phyloP scores from a whole-genome alignment of 2,329 filamentous ascomycete genomes.

The Trichoderma hamatum region DNA sequence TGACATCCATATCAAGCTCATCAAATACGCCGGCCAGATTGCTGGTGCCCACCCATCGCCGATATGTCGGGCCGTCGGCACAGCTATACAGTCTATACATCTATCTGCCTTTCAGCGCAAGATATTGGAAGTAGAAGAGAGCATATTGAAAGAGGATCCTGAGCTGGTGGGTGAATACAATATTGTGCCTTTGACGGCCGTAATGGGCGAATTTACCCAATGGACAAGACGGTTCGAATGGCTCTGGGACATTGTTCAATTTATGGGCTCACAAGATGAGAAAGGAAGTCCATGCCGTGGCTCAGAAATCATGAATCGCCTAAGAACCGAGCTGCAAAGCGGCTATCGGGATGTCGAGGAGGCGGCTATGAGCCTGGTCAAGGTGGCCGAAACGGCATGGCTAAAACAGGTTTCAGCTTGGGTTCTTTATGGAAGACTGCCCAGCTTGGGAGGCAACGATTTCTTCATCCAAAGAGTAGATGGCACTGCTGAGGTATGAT shows the following conservation, averaged over 20 bases:
- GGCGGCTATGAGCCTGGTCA: slow-evolving; percentile 72
- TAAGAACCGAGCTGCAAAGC: slow-evolving; percentile 78
- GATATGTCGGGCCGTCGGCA: slow-evolving; percentile 85
- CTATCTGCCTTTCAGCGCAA: slow-evolving; percentile 80
- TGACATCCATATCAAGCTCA: slow-evolving; percentile 73
- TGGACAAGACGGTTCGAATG: slow-evolving; percentile 87
- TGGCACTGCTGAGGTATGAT: slow-evolving; percentile 46
- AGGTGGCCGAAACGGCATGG: slow-evolving; percentile 85
- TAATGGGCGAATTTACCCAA: slow-evolving; percentile 81
- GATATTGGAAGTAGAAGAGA: slow-evolving; percentile 80
- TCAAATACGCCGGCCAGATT: slow-evolving; percentile 67
- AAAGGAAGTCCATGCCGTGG: slow-evolving; percentile 58
- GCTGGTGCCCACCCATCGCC: slow-evolving; percentile 73
- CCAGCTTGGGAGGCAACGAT: slow-evolving; percentile 75
- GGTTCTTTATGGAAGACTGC: slow-evolving; percentile 85
- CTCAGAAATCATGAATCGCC: slow-evolving; percentile 73
- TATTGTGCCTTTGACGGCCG: slow-evolving; percentile 85
- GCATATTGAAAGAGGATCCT: slow-evolving; percentile 75
- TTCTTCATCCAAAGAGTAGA: slow-evolving; percentile 73
- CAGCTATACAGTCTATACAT: slow-evolving; percentile 73
- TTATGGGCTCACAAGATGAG: slow-evolving; percentile 59
- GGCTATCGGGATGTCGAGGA: slow-evolving; percentile 86
- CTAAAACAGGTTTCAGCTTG: slow-evolving; percentile 86
- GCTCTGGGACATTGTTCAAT: slow-evolving; percentile 74
- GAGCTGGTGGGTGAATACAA: slow-evolving; percentile 86